phyloP scores from a whole-genome alignment of 306 rosid species.

The Gastrolobium bilobum region DNA sequence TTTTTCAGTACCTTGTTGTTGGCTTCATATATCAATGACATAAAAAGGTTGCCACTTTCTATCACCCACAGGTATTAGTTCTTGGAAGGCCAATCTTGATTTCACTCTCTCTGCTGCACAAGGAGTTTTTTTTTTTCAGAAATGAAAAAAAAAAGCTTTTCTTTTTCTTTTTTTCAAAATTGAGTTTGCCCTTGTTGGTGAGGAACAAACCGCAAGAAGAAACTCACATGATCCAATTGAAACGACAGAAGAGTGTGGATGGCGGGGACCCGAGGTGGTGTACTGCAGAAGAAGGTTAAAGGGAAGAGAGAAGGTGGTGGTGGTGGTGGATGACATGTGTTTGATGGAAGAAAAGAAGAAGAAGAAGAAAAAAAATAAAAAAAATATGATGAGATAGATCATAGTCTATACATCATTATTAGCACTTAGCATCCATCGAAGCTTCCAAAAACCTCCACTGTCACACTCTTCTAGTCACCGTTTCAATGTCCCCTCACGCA shows the following conservation, averaged over 20 bases:
- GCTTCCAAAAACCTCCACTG: slow-evolving; percentile 53
- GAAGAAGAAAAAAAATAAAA: not conserved
- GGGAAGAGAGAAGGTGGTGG: too few relatives aligned
- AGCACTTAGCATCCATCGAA: slow-evolving; percentile 35
- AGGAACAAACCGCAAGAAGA: slow-evolving; percentile 45
- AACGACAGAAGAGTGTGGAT: slow-evolving; percentile 8
- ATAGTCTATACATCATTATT: slow-evolving; percentile 24
- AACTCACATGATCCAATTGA: slow-evolving; percentile 34
- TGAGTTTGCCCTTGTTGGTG: slow-evolving; percentile 19
- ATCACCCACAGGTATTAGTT: slow-evolving; percentile 45
- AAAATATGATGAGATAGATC: slow-evolving; percentile 24
- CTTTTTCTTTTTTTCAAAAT: not conserved
- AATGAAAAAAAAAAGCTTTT: slow-evolving; percentile 21
- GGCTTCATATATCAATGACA: slow-evolving; percentile 44
- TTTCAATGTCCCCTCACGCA: not conserved
- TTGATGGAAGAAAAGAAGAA: not conserved
- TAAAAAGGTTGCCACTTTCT: slow-evolving; percentile 41
- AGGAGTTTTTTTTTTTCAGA: slow-evolving; percentile 15
- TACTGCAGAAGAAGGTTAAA: not conserved
- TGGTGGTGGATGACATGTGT: not conserved
- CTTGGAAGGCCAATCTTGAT: slow-evolving; percentile 40
- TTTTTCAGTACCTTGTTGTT: slow-evolving; percentile 14
- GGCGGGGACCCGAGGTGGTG: slow-evolving; percentile 1
- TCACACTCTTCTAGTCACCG: slow-evolving; percentile 11
- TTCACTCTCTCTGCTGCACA: slow-evolving; percentile 36